These are phyloP conservation scores for Colletotrichum agaves DNA, from an alignment of 2,329 filamentous ascomycete species.

Conservation along the genomic window DNA sequence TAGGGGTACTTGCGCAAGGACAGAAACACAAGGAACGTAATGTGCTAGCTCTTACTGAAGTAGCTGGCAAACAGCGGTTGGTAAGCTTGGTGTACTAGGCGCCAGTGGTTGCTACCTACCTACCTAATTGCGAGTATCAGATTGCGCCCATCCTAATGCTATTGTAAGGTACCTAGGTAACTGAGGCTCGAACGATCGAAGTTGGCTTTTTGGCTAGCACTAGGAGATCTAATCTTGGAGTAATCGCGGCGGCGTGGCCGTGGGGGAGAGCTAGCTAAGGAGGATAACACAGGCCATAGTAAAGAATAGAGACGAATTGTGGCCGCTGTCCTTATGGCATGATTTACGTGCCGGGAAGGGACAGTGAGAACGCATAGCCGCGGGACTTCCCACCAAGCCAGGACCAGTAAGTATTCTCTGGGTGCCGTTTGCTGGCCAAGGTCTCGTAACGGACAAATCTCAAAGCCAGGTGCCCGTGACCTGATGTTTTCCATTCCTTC, in stretches of 20 bases:
- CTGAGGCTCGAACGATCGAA: not conserved
- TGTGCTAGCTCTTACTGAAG: not conserved
- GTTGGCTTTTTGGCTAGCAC: too few species aligned
- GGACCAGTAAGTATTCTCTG: not conserved
- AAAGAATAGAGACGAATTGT: not conserved
- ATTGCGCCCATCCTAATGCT: slow-evolving; percentile 1
- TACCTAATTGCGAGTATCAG: too few species aligned
- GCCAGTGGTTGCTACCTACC: too few species aligned
- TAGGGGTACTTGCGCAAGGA: not conserved
- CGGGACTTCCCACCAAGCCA: slow-evolving; percentile 25
- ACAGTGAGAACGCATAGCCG: too few species aligned
- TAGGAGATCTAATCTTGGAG: too few species aligned
- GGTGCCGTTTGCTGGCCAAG: not conserved
- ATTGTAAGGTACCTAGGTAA: not conserved
- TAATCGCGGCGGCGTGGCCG: not conserved
- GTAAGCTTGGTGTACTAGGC: not conserved
- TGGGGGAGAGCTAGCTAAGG: too few species aligned
- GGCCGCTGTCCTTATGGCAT: slow-evolving; percentile 12
- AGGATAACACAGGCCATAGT: not conserved
- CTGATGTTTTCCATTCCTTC: not conserved
- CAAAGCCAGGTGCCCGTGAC: too few species aligned
- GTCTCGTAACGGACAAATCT: too few species aligned
- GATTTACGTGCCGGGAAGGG: not conserved
- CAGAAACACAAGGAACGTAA: not conserved
- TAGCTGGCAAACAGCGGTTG: not conserved